A percentile compares a stretch with the other conserved stretches of the same genome.
phyloP scores from a whole-genome alignment of 2,329 filamentous ascomycete genomes.

The Diaporthe australafricana region DNA sequence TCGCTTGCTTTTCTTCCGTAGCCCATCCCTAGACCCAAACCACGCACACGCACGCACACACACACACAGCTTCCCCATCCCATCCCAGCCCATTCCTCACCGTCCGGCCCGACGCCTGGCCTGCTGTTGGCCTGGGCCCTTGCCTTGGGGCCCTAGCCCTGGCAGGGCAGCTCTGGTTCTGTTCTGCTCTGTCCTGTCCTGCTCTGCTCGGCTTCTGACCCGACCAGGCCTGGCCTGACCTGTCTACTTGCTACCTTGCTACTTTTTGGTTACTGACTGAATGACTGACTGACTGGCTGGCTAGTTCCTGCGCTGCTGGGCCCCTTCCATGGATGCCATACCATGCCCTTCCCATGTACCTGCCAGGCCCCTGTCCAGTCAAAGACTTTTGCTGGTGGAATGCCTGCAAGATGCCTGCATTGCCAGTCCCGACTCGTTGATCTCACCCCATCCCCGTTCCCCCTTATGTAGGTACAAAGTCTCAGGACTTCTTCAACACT shows the following conservation, averaged over 20 bases:
- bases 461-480: constrained; percentile 37
- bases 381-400: not conserved
- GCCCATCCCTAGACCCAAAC: not conserved
- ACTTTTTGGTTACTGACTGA: not conserved
- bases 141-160: no score
- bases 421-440: constrained; percentile 27
- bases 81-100: not conserved
- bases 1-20: constrained; percentile 6
- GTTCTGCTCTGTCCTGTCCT: constrained; percentile 10
- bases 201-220: no score
- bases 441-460: constrained; percentile 23
- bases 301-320: constrained; percentile 13
- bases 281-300: not conserved
- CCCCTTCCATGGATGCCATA: not conserved
- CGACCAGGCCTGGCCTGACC: not conserved
- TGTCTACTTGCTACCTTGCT: not conserved
- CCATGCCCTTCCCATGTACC: constrained; percentile 16
- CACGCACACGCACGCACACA: not conserved
- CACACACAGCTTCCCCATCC: not conserved
- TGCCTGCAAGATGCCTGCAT: constrained; percentile 20
- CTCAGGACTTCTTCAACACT: constrained; percentile 25
- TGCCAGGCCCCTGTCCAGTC: constrained; percentile 20
- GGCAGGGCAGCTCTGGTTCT: not conserved
- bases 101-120: constrained; percentile 8
- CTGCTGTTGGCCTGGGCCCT: constrained; percentile 6